Evolutionary conservation across 768 basidiomycete species (phyloP).

Genomic region (Lentinula sp.): DNA sequence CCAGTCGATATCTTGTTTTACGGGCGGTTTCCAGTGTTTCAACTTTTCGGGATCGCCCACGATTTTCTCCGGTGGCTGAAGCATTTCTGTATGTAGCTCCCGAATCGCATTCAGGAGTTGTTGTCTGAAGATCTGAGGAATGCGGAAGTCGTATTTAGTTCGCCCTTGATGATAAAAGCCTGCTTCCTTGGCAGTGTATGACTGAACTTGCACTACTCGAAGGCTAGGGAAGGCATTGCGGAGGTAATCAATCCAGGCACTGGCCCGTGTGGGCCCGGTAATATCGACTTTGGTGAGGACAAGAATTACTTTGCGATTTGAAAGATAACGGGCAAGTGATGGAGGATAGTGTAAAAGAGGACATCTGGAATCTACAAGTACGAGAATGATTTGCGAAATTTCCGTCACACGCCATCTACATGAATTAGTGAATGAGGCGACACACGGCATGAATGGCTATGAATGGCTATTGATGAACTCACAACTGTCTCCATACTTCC

Average conservation of each 20-base stretch:
- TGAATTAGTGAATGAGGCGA: conserved; percentile 9
- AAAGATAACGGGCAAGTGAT: conserved; percentile 65
- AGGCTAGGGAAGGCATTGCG: conserved; percentile 43
- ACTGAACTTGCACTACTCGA: conserved; percentile 69
- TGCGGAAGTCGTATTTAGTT: conserved; percentile 51
- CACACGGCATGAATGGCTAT: not conserved
- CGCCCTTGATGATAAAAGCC: conserved; percentile 37
- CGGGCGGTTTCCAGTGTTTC: conserved; percentile 57
- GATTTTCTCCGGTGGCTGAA: conserved; percentile 61
- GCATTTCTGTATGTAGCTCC: conserved; percentile 58
- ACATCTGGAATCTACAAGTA: conserved; percentile 86
- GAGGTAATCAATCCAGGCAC: conserved; percentile 63
- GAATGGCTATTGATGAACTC: conserved; percentile 21
- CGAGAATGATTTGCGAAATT: conserved; percentile 80
- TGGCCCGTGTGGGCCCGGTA: conserved; percentile 55
- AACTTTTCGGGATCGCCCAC: conserved; percentile 40
- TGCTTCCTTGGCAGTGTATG: conserved; percentile 54
- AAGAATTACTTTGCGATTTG: conserved; percentile 51
- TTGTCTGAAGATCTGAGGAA: conserved; percentile 60
- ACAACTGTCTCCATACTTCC: conserved; percentile 94
- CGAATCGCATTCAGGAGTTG: conserved; percentile 61
- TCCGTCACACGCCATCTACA: conserved; percentile 89
- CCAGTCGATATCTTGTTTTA: conserved; percentile 73
- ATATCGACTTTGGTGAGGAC: conserved; percentile 90
- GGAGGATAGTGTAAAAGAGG: conserved; percentile 83